A percentile compares a stretch with the other conserved stretches of the same genome.
phyloP scores from a whole-genome alignment of 2,329 filamentous ascomycete genomes.

The Keithomyces neogunnii region DNA sequence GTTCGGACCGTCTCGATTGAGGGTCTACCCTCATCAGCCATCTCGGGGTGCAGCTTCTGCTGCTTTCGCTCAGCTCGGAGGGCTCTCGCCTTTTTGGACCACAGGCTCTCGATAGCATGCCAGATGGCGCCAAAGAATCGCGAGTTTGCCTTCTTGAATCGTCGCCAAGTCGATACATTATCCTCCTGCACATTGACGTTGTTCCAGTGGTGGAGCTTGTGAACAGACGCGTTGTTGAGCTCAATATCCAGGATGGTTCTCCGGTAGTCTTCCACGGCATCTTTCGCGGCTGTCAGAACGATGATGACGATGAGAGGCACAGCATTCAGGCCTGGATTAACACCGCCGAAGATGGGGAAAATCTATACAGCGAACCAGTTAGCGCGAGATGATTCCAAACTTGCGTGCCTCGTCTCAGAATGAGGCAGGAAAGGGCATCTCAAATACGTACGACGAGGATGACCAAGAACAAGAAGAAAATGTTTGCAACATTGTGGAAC shows the following conservation, averaged over 20 bases:
- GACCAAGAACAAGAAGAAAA: slow-evolving; percentile 95
- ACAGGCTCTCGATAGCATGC: slow-evolving; percentile 36
- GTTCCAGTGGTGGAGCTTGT: slow-evolving; percentile 77
- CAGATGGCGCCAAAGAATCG: slow-evolving; percentile 47
- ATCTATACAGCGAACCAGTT: slow-evolving; percentile 48
- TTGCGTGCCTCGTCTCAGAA: neutral
- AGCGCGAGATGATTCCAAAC: neutral
- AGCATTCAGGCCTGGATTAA: slow-evolving; percentile 81
- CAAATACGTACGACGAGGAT: slow-evolving; percentile 72
- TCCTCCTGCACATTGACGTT: slow-evolving; percentile 93
- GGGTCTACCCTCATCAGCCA: slow-evolving; percentile 47
- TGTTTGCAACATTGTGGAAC: slow-evolving; percentile 97
- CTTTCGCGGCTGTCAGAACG: slow-evolving; percentile 80
- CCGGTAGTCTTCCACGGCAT: slow-evolving; percentile 91
- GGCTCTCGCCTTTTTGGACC: slow-evolving; percentile 42
- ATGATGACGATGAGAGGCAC: slow-evolving; percentile 93
- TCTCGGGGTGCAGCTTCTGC: slow-evolving; percentile 11
- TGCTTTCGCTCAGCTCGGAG: slow-evolving; percentile 40
- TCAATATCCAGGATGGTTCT: slow-evolving; percentile 86
- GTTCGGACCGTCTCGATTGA: slow-evolving; percentile 40
- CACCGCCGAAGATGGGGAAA: slow-evolving; percentile 90
- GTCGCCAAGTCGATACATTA: slow-evolving; percentile 76
- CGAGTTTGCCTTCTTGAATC: slow-evolving; percentile 81
- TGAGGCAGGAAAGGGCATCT: neutral
- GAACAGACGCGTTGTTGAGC: slow-evolving; percentile 91